These are phyloP conservation scores for Ogataea trehaloabstinens DNA, from an alignment of 805 yeast genomes.

Conservation along the genomic window DNA sequence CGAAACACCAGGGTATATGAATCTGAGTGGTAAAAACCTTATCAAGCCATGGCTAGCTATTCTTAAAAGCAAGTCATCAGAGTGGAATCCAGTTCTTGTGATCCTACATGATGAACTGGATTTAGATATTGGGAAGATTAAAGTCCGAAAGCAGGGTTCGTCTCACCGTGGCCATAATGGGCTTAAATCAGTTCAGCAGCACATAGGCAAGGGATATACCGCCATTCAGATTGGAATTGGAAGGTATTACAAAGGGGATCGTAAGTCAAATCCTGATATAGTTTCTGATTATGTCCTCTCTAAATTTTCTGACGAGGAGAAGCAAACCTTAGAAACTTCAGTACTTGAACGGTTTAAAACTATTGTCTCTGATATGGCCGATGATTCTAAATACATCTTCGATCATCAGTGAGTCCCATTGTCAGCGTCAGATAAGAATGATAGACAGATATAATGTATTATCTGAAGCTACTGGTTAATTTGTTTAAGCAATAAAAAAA, in stretches of 20 bases:
- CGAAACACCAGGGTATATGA: constrained; percentile 64
- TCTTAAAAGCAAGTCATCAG: constrained; percentile 17
- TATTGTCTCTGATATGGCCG: constrained; percentile 35
- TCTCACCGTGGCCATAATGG: constrained; percentile 87
- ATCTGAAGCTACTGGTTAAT: constrained; percentile 2
- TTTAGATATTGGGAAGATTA: constrained; percentile 61
- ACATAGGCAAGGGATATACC: constrained; percentile 52
- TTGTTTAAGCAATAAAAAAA: constrained; percentile 5
- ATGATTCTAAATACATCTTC: constrained; percentile 25
- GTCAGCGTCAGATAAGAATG: constrained; percentile 9
- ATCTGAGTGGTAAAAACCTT: constrained; percentile 62
- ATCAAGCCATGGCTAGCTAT: constrained; percentile 45
- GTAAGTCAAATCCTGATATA: constrained; percentile 22
- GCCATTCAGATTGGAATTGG: constrained; percentile 79
- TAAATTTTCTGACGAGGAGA: constrained; percentile 47
- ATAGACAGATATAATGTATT: not conserved
- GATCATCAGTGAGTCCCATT: constrained; percentile 12
- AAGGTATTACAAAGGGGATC: constrained; percentile 48
- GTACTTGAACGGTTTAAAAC: constrained; percentile 41
- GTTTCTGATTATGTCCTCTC: constrained; percentile 67
- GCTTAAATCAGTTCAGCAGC: constrained; percentile 51
- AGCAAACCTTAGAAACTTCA: constrained; percentile 35
- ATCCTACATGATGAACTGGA: constrained; percentile 81
- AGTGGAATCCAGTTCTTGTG: constrained; percentile 42
- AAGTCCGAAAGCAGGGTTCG: constrained; percentile 56